These are phyloP conservation scores for Exophiala aquamarina DNA, from an alignment of 2,329 filamentous ascomycete genomes.

Conservation along the genomic window DNA sequence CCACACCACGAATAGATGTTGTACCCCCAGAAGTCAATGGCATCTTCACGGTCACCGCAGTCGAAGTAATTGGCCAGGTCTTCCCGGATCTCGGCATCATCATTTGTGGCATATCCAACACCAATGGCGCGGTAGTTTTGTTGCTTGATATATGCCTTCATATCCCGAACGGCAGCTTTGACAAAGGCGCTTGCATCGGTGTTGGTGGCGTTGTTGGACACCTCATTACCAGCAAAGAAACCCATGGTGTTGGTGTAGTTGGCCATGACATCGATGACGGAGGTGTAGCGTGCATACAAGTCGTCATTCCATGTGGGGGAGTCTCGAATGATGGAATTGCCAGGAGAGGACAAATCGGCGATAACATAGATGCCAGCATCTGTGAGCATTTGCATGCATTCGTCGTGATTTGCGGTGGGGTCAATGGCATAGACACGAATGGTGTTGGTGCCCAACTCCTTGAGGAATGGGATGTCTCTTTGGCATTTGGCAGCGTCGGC, in stretches of 20 bases:
- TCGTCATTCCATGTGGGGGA: conserved; percentile 74
- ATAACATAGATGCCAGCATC: conserved; percentile 93
- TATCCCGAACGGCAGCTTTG: conserved; percentile 95
- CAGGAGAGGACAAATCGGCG: conserved; percentile 82
- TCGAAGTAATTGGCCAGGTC: conserved; percentile 92
- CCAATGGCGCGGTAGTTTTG: conserved; percentile 76
- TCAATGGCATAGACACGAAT: conserved; percentile 95
- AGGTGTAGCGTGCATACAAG: conserved; percentile 77
- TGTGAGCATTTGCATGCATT: conserved; percentile 80
- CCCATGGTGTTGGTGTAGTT: conserved; percentile 90
- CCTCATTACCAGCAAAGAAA: conserved; percentile 99
- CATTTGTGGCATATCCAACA: conserved; percentile 95
- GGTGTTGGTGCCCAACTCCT: conserved; percentile 79
- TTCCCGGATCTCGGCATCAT: conserved; percentile 78
- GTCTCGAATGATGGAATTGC: conserved; percentile 80
- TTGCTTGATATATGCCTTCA: conserved; percentile 86
- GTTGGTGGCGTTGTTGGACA: conserved; percentile 85
- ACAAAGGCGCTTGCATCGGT: conserved; percentile 89
- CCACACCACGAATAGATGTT: conserved; percentile 99
- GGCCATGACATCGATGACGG: conserved; percentile 76
- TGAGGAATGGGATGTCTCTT: conserved; percentile 81
- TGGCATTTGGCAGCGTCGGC: conserved; percentile 69
- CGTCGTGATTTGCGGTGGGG: conserved; percentile 72
- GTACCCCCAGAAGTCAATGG: conserved; percentile 99
- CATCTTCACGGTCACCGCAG: conserved; percentile 66